phyloP scores from a whole-genome alignment of 148 eudicot species.

The Vaccinium myrtillus region DNA sequence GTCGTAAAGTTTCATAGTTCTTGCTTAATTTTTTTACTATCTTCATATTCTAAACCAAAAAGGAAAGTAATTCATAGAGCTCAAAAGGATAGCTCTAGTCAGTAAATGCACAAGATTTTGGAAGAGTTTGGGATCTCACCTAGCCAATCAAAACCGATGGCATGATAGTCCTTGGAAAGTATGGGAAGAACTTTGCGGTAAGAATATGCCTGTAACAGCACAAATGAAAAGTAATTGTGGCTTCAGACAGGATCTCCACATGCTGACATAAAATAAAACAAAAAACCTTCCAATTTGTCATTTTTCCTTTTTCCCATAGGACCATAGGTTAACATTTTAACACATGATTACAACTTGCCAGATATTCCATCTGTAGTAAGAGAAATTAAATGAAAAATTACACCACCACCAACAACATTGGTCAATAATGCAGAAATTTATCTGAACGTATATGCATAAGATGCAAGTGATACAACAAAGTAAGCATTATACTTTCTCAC shows the following conservation, averaged over 20 bases:
- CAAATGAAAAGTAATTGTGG: slow-evolving; percentile 23
- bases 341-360: neutral
- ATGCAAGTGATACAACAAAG: neutral
- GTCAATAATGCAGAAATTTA: neutral
- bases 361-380: neutral
- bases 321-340: neutral
- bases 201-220: slow-evolving; percentile 83
- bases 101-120: neutral
- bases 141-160: slow-evolving; percentile 93
- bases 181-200: slow-evolving; percentile 84
- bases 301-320: no score
- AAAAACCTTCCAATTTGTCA: neutral
- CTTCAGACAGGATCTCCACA: slow-evolving; percentile 12
- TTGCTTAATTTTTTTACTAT: neutral
- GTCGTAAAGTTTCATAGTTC: neutral
- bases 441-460: neutral
- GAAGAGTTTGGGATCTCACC: slow-evolving; percentile 42
- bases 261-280: neutral
- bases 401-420: no score
- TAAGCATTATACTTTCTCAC: neutral
- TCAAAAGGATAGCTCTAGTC: neutral
- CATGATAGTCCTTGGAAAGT: slow-evolving; percentile 76
- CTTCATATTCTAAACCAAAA: neutral
- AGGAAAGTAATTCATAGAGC: neutral
- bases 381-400: neutral